Base-by-base conservation (phyloP, 2,329 filamentous ascomycete genomes). In the Tolypocladium endophyticum region DNA sequence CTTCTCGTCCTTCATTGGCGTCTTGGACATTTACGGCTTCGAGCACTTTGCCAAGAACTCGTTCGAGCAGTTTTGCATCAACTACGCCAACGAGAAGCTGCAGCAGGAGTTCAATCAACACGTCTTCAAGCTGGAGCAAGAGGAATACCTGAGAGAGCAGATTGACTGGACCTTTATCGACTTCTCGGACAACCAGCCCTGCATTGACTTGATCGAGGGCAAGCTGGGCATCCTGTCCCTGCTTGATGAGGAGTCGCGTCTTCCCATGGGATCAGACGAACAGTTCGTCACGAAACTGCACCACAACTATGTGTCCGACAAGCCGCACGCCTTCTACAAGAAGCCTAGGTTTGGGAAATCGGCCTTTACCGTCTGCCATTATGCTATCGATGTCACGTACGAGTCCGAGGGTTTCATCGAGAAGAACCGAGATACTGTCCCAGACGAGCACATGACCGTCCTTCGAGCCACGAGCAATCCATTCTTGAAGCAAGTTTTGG, bases 111-210 rank as follows among this genome's bases (percentile, higher is more conserved):
- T 99, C 81, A 99, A 99, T 76, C 91, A 95, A 72, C 94, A 99
- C 70, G 94, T 99, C 41, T 99, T 99, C 84, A 97, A 97, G 75
- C 84, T 99, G 28, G 94, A 99, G 74, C 94, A 99, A 73, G 94
- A 99, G 72, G 94, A 99, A 74, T 99, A 99, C 72, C 83, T 97
- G 47, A 86, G 88, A 59, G 94, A 99, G 76, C 82, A 97, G 77
- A 99, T 99, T 65, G 92, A 97, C 76, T 99, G 94, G 94, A 97
- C 90, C 12, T 99, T 99, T 72, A 99, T 99, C 72, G 94, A 99
- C 72, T 99, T 99, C 75, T 96, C 93, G 7, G 94, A 99, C 76
- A 99, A 99, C 69, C 94, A 99, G 77, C 94, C 94, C 23, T 99
- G 94, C 78, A 99, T 99, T 68, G 94, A 99, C 73, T 78, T 99